Conservation (phyloP, 768 basidiomycete species). For the Boletus fagicola region DNA sequence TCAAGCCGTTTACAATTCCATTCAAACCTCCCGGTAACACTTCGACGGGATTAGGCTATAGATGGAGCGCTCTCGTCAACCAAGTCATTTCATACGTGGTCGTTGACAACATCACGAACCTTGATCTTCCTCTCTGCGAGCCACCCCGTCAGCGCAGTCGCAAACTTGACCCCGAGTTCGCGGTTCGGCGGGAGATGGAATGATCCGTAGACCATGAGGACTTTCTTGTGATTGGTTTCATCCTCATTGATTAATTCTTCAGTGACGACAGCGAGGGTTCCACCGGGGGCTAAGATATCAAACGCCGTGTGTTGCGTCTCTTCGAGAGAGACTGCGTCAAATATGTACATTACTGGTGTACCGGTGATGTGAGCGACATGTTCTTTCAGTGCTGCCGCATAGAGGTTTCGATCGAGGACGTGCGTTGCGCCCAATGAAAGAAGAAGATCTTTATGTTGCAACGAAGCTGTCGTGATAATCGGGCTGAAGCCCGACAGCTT, state of each 20-base stretch:
- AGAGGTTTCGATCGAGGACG: constrained; percentile 32
- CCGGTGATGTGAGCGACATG: background rate
- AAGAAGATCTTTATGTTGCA: constrained; percentile 29
- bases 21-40: constrained; percentile 38
- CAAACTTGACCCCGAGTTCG: constrained; percentile 14
- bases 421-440: constrained; percentile 37
- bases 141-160: constrained; percentile 13
- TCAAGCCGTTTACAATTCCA: constrained; percentile 33
- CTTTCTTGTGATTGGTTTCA: background rate
- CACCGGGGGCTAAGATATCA: constrained; percentile 31
- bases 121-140: constrained; percentile 20
- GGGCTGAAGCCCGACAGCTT: constrained; percentile 34
- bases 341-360: constrained; percentile 2
- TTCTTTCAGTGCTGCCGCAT: constrained; percentile 10
- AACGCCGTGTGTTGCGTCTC: constrained; percentile 34
- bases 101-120: constrained; percentile 1
- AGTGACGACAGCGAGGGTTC: constrained; percentile 24
- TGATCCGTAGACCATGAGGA: constrained; percentile 8
- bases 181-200: constrained; percentile 8
- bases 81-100: background rate
- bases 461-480: constrained; percentile 40
- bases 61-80: background rate
- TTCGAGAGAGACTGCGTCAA: constrained; percentile 30
- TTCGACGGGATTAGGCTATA: constrained; percentile 38
- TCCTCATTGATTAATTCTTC: background rate